Conservation (phyloP, 2,329 filamentous ascomycete species). For the Claviceps monticola region DNA sequence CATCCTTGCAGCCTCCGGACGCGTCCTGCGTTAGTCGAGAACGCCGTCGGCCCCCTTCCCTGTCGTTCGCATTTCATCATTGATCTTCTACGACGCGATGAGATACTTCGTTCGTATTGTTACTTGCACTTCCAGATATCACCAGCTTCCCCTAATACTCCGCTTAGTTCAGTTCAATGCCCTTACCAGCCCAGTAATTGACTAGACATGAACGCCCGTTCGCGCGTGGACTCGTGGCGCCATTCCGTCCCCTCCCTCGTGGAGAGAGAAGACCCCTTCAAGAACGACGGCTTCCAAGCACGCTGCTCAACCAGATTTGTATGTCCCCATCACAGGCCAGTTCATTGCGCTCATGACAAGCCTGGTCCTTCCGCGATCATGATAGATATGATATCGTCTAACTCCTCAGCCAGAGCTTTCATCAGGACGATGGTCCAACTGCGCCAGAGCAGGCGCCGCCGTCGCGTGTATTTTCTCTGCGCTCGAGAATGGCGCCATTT, state of each 20-base stretch:
- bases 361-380: no score
- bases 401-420: not conserved
- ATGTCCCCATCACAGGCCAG: not conserved
- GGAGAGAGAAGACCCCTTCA: conserved; percentile 23
- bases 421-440: not conserved
- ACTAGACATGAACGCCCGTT: conserved; percentile 13
- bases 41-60: no score
- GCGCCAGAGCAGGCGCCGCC: not conserved
- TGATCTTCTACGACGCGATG: no score
- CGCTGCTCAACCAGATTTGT: conserved; percentile 19
- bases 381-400: not conserved
- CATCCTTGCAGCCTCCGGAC: no score
- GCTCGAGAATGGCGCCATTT: not conserved
- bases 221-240: conserved; percentile 20
- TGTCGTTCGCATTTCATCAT: no score
- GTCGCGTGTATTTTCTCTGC: not conserved
- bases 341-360: no score
- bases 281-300: conserved; percentile 18
- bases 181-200: no score
- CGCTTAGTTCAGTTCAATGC: no score
- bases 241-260: conserved; percentile 20
- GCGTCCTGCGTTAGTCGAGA: no score
- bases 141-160: no score
- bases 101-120: no score
- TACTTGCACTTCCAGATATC: no score